These are phyloP conservation scores for Podospora conica DNA, from an alignment of 495 filamentous ascomycete genomes.

Conservation along the genomic window DNA sequence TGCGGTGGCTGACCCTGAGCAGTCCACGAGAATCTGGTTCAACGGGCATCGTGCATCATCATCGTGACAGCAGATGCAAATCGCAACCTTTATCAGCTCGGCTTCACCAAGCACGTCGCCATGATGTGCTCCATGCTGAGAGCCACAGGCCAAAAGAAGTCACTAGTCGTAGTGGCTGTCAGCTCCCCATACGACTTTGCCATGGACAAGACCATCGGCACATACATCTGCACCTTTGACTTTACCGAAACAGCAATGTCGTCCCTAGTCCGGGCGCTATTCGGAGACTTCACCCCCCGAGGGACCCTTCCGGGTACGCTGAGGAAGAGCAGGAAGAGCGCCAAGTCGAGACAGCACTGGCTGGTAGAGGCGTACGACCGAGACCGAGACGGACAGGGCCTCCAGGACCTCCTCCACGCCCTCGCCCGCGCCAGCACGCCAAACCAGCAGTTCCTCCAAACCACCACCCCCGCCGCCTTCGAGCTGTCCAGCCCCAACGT, in stretches of 20 bases:
- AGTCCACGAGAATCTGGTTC: constrained; percentile 85
- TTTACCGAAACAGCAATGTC: constrained; percentile 86
- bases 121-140: constrained; percentile 71
- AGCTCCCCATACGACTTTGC: constrained; percentile 93
- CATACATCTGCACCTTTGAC: constrained; percentile 89
- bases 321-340: constrained; percentile 71
- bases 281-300: constrained; percentile 66
- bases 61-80: constrained; percentile 87
- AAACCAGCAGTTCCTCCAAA: constrained; percentile 54
- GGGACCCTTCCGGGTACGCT: constrained; percentile 75
- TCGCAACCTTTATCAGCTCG: constrained; percentile 81
- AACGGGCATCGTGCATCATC: constrained; percentile 76
- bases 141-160: constrained; percentile 56
- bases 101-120: constrained; percentile 88
- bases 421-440: constrained; percentile 52
- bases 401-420: constrained; percentile 61
- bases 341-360: constrained; percentile 81
- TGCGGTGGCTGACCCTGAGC: constrained; percentile 2
- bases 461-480: constrained; percentile 69
- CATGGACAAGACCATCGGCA: constrained; percentile 79
- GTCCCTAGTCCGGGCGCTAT: constrained; percentile 72
- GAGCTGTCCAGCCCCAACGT: constrained; percentile 59
- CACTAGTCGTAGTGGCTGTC: constrained; percentile 77
- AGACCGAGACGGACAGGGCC: constrained; percentile 62
- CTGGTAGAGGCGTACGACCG: constrained; percentile 79